phyloP scores from a whole-genome alignment of 257 asterid genomes.

The Salvia rosmarinus region DNA sequence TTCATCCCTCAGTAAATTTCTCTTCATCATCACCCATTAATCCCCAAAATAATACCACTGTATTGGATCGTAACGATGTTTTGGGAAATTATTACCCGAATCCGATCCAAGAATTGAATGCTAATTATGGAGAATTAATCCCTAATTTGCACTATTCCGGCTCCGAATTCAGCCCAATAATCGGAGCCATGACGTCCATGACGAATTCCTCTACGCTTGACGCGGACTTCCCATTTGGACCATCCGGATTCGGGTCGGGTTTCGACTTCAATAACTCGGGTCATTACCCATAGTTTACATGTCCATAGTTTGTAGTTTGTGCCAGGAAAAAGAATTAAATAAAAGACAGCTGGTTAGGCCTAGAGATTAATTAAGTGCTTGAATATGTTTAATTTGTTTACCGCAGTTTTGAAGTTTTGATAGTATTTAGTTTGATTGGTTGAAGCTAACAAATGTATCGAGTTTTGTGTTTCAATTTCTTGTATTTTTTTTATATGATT shows the following conservation, averaged over 20 bases:
- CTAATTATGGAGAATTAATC: constrained; percentile 30
- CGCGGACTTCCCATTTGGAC: constrained; percentile 35
- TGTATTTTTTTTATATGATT: background rate
- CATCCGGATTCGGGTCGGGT: constrained; percentile 46
- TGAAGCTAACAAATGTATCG: background rate
- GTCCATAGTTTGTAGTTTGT: background rate
- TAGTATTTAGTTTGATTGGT: background rate
- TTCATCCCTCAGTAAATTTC: constrained; percentile 27
- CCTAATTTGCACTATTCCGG: constrained; percentile 33
- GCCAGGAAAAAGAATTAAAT: background rate
- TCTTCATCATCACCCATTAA: constrained; percentile 38
- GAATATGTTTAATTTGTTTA: background rate
- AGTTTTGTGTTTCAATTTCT: background rate
- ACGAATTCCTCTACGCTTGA: constrained; percentile 42
- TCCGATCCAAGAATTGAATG: constrained; percentile 25
- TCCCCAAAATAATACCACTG: constrained; percentile 32
- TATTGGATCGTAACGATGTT: constrained; percentile 9
- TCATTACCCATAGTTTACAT: constrained; percentile 8
- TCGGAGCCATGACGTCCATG: constrained; percentile 41
- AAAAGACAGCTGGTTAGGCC: background rate
- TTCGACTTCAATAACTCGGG: constrained; percentile 42
- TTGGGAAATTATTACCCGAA: constrained; percentile 37
- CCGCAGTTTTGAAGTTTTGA: background rate
- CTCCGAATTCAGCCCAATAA: constrained; percentile 38
- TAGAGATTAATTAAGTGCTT: background rate